Evolutionary conservation across 495 filamentous ascomycete genomes (phyloP).

Genomic region (Neurospora pannonica): DNA sequence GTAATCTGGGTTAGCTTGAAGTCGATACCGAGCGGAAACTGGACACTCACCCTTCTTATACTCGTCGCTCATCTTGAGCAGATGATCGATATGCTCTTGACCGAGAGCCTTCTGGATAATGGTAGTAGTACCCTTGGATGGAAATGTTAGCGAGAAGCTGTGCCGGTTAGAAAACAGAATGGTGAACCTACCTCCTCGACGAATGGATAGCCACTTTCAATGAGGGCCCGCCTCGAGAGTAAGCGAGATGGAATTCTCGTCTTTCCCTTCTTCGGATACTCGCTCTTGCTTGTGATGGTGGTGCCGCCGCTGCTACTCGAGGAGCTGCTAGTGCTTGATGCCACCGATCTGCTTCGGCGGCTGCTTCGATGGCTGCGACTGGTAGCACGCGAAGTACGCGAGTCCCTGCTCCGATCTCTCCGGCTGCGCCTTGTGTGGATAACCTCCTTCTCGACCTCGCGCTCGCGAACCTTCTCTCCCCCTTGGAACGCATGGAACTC

Average conservation of each 20-base stretch:
- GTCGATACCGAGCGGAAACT: neutral
- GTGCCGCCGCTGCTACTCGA: constrained; percentile 34
- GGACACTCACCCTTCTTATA: constrained; percentile 42
- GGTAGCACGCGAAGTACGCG: constrained; percentile 15
- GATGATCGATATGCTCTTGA: constrained; percentile 81
- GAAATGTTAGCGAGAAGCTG: constrained; percentile 16
- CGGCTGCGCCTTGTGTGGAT: constrained; percentile 25
- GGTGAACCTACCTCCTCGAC: constrained; percentile 60
- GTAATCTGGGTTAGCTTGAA: constrained; percentile 8
- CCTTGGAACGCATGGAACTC: constrained; percentile 44
- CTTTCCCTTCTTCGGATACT: constrained; percentile 76
- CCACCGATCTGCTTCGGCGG: constrained; percentile 23
- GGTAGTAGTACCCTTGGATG: constrained; percentile 57
- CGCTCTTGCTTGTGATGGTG: constrained; percentile 39
- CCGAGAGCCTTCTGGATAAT: constrained; percentile 73
- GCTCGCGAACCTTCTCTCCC: constrained; percentile 30
- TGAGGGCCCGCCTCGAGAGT: constrained; percentile 65
- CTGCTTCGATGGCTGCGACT: constrained; percentile 21
- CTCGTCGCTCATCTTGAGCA: constrained; percentile 71
- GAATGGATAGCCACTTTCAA: constrained; percentile 78
- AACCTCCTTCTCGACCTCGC: constrained; percentile 40
- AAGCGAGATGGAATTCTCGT: constrained; percentile 72
- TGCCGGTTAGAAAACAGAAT: neutral
- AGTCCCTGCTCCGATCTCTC: constrained; percentile 27
- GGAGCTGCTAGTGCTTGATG: constrained; percentile 35